Conservation (phyloP, 169 alveolate genomes). For the Neospora caninum region DNA sequence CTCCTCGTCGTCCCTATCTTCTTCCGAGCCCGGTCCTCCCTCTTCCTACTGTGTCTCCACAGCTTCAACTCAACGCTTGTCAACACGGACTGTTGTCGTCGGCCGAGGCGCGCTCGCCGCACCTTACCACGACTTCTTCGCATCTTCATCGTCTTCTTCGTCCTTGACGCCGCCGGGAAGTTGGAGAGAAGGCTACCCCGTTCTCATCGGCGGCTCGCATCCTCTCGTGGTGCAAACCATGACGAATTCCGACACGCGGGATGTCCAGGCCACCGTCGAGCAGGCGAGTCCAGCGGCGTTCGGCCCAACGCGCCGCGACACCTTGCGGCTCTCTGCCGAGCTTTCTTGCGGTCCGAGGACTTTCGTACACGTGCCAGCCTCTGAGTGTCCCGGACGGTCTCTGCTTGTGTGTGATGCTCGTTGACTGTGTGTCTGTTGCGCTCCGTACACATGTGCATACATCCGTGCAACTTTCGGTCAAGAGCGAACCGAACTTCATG, state of each 20-base stretch:
- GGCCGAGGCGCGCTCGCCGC: conserved; percentile 40
- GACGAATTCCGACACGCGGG: conserved; percentile 82
- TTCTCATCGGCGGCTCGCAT: conserved; percentile 69
- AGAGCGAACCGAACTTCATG: no score
- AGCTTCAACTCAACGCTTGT: conserved; percentile 8
- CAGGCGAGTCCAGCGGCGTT: conserved; percentile 68
- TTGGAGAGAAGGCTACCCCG: conserved; percentile 7
- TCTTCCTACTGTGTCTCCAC: conserved; percentile 27
- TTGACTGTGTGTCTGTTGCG: no score
- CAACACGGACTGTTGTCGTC: conserved; percentile 49
- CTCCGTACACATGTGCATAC: no score
- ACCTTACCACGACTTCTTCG: background rate
- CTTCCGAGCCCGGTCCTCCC: background rate
- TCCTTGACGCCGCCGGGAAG: background rate
- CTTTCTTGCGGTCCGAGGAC: no score
- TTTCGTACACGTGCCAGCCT: no score
- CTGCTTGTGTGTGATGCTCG: no score
- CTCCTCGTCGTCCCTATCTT: background rate
- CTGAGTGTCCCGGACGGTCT: no score
- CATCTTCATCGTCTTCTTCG: background rate
- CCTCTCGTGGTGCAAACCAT: conserved; percentile 85
- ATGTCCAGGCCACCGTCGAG: conserved; percentile 80
- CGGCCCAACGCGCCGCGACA: no score
- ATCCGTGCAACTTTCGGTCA: no score
- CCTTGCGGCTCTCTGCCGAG: no score